Percentiles rank a stretch among this genome's conserved stretches.
These are phyloP conservation scores for Fraxinus albicans DNA, from an alignment of 305 asterid genomes.

Conservation along the genomic window DNA sequence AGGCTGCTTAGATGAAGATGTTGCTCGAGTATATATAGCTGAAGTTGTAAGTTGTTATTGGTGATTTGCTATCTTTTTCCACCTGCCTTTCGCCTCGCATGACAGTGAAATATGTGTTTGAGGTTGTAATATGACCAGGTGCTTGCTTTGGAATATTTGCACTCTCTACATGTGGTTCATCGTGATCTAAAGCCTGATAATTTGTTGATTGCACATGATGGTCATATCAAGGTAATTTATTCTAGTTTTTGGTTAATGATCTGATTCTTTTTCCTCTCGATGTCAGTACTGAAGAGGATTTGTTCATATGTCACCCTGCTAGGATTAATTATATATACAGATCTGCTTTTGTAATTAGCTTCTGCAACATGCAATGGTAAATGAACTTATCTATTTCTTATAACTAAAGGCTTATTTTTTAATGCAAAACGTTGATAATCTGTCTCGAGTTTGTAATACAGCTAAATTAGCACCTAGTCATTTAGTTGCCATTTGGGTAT, in stretches of 20 bases:
- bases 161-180: conserved; percentile 95
- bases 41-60: conserved; percentile 83
- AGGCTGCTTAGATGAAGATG: conserved; percentile 98
- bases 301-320: not conserved
- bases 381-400: not conserved
- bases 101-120: conserved; percentile 24
- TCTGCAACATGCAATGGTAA: not conserved
- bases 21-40: conserved; percentile 93
- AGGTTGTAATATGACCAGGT: conserved; percentile 54
- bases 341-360: not conserved
- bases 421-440: not conserved
- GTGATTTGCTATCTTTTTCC: conserved; percentile 10
- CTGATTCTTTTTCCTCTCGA: conserved; percentile 3
- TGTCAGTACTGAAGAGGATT: conserved; percentile 7
- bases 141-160: conserved; percentile 98
- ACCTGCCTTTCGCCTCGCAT: conserved; percentile 12
- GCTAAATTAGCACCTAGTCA: not conserved
- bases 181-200: conserved; percentile 99
- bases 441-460: not conserved
- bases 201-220: conserved; percentile 98
- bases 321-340: not conserved
- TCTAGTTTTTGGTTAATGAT: conserved; percentile 15
- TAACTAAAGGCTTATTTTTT: not conserved
- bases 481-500: not conserved
- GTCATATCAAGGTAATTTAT: conserved; percentile 85